Evolutionary conservation across 192 early-diverging fungal genomes (phyloP), one percentile per base, ranked within the genome.

Genomic region (Backusella morwellensis): DNA sequence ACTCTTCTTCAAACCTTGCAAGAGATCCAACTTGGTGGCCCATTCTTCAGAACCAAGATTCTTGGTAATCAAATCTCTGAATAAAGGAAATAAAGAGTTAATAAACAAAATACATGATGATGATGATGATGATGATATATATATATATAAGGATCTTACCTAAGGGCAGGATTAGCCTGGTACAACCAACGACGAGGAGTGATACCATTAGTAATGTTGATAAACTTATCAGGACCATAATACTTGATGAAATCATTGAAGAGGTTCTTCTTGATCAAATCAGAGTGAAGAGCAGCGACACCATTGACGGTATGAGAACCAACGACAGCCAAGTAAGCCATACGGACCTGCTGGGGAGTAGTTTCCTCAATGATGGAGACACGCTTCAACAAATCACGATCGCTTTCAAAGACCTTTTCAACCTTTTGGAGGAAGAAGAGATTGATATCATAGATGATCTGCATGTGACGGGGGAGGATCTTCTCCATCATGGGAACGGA

Each of bases 371-470:
- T 98, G 83, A 98, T 94, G 42, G 96, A 97, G 87, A 98, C 91
- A 74, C 90, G 88, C 75, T 91, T 88, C 54, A 97, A 86, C 32
- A 95, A 83, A 50, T 92, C 92, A 74, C 97, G 95, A 82, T 99
- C 96, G 77, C 88, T 89, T 12, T 95, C 95, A 86, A 86, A 96
- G 77, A 81, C 81, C 81, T 88, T 87, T 86, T 99, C 98, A 26
- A 99, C 97, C 66, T 86, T 85, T 88, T 99, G 98, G 75, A 99
- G 83, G 85, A 99, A 99, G 90, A 91, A 99, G 86, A 99, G 85
- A 85, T 99, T 99, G 90, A 99, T 94, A 83, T 99, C 97, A 81
- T 97, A 99, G 84, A 99, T 98, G 83, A 99, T 96, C 83, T 95
- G 94, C 95, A 99, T 93, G 85, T 97, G 96, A 76, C 98, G 91